Conservation (phyloP, 2,329 filamentous ascomycete species). For the Colletotrichum ledebouriae region DNA sequence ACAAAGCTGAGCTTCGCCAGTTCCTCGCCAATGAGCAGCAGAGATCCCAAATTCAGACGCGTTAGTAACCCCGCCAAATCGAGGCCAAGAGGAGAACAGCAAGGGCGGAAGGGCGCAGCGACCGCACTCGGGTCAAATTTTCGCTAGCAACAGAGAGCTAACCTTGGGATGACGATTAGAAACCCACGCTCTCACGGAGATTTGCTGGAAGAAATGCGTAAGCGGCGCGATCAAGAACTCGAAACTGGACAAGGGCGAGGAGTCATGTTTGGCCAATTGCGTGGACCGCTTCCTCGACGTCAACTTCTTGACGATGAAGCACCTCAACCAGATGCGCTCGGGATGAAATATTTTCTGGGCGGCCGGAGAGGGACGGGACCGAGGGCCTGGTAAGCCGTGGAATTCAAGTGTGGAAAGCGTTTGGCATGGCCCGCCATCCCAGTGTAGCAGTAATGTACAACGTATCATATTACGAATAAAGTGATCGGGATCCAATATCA, state of each 20-base stretch:
- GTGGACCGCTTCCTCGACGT: constrained; percentile 94
- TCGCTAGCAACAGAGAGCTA: neutral
- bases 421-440: neutral
- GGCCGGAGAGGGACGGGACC: neutral
- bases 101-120: too few relatives aligned
- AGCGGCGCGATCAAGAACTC: constrained; percentile 78
- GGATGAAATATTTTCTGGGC: constrained; percentile 11
- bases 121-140: too few relatives aligned
- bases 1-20: constrained; percentile 89
- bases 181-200: constrained; percentile 72
- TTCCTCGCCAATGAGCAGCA: constrained; percentile 89
- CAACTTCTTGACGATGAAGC: constrained; percentile 85
- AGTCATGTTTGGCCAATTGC: constrained; percentile 90
- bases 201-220: constrained; percentile 97
- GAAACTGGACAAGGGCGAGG: constrained; percentile 82
- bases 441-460: constrained; percentile 32
- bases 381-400: too few relatives aligned
- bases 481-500: too few relatives aligned
- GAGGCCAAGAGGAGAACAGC: neutral
- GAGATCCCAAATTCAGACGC: constrained; percentile 76
- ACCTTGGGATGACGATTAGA: constrained; percentile 52
- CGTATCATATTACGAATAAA: neutral
- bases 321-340: constrained; percentile 75
- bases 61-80: constrained; percentile 62
- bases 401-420: neutral